These are phyloP conservation scores for Lipomyces sp. DNA, from an alignment of 805 yeast species.

Conservation along the genomic window DNA sequence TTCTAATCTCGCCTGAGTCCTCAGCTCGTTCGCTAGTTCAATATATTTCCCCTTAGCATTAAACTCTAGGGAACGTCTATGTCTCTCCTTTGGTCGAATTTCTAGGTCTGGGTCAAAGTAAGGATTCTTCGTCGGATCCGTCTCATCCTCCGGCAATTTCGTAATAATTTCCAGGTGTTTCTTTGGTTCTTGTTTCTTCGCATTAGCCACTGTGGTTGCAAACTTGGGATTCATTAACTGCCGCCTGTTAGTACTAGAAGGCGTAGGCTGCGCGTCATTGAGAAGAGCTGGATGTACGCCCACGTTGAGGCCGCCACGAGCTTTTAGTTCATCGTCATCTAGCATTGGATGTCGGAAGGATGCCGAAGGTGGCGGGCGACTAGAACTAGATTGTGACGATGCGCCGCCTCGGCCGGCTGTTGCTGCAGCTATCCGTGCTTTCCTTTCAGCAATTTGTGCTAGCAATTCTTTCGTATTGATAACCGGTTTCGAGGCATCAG, in stretches of 20 bases:
- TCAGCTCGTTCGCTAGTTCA: slow-evolving; percentile 56
- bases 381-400: slow-evolving; percentile 7
- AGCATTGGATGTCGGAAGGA: slow-evolving; percentile 5
- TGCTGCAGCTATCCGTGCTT: slow-evolving; percentile 30
- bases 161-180: slow-evolving; percentile 16
- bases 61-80: slow-evolving; percentile 54
- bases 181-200: slow-evolving; percentile 11
- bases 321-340: slow-evolving; percentile 11
- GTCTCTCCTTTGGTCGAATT: slow-evolving; percentile 37
- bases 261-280: slow-evolving; percentile 14
- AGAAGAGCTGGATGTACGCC: slow-evolving; percentile 45
- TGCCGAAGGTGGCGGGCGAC: slow-evolving; percentile 7
- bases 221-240: slow-evolving; percentile 24
- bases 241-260: slow-evolving; percentile 9
- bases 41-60: slow-evolving; percentile 69
- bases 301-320: slow-evolving; percentile 42
- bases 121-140: slow-evolving; percentile 45
- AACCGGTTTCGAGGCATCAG: slow-evolving; percentile 1
- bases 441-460: slow-evolving; percentile 34
- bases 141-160: slow-evolving; percentile 32
- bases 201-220: slow-evolving; percentile 20
- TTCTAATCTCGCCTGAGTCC: slow-evolving; percentile 49
- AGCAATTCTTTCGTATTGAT: slow-evolving; percentile 30
- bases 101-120: slow-evolving; percentile 44
- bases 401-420: slow-evolving; percentile 13